Conservation (phyloP, 306 rosid genomes). For the Gastrolobium villosum region DNA sequence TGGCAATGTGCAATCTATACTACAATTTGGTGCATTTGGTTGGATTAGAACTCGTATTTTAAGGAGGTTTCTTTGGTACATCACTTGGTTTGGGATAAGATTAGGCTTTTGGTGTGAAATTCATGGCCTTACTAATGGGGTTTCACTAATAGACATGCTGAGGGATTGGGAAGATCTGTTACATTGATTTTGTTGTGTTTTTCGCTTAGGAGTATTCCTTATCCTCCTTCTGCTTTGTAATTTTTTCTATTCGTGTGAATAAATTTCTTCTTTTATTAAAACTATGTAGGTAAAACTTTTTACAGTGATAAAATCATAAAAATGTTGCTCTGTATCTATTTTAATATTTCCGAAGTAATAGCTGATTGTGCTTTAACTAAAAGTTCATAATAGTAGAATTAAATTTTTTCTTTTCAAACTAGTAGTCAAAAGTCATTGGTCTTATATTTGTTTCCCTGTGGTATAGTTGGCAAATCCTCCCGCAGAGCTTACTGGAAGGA, state of each 20-base stretch:
- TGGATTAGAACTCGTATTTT: background rate
- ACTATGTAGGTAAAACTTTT: background rate
- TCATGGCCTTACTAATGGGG: background rate
- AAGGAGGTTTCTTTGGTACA: background rate
- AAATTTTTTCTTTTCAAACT: constrained; percentile 33
- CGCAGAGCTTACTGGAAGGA: constrained; percentile 70
- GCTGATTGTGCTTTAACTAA: background rate
- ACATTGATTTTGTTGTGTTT: constrained; percentile 14
- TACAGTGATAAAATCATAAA: constrained; percentile 17
- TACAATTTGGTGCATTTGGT: background rate
- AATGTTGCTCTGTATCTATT: constrained; percentile 7
- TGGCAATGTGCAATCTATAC: constrained; percentile 18
- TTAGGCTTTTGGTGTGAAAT: constrained; percentile 6
- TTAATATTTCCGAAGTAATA: background rate
- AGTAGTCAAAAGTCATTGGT: constrained; percentile 38
- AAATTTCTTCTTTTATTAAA: constrained; percentile 15
- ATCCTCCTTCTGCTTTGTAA: background rate
- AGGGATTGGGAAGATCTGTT: constrained; percentile 2
- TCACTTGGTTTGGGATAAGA: background rate
- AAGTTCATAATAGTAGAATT: constrained; percentile 6
- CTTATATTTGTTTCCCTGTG: constrained; percentile 52
- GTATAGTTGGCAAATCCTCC: constrained; percentile 79
- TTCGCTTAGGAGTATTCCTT: constrained; percentile 27
- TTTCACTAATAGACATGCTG: constrained; percentile 4
- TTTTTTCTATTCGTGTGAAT: background rate